Conservation (phyloP, 1,284 basidiomycete species). For the Porodaedalea pini region DNA sequence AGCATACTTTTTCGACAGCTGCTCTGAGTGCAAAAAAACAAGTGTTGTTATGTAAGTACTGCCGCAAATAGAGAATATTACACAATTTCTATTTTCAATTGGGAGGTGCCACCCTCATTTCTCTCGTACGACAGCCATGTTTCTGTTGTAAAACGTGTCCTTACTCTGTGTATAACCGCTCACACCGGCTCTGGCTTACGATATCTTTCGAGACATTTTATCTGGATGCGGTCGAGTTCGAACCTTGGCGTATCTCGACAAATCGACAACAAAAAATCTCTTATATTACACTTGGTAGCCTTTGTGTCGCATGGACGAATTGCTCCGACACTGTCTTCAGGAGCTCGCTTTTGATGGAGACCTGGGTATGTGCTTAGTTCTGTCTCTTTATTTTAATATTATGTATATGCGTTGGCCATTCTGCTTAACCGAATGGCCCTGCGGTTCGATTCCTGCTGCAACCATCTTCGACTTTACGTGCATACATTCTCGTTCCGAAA, state of each 20-base stretch:
- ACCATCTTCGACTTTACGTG: constrained; percentile 13
- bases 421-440: not conserved
- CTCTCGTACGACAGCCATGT: too few species aligned
- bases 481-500: constrained; percentile 7
- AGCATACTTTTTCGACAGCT: too few species aligned
- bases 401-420: not conserved
- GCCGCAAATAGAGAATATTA: too few species aligned
- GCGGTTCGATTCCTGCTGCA: constrained; percentile 25
- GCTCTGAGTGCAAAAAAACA: too few species aligned
- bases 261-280: not conserved
- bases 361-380: constrained; percentile 28
- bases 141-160: too few species aligned
- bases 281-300: not conserved
- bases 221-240: too few species aligned
- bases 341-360: constrained; percentile 44
- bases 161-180: too few species aligned
- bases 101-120: too few species aligned
- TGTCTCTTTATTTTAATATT: not conserved
- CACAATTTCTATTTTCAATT: too few species aligned
- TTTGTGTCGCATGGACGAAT: constrained; percentile 31
- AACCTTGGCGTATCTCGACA: not conserved
- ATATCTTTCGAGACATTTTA: too few species aligned
- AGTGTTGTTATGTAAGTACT: too few species aligned
- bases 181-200: too few species aligned
- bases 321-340: constrained; percentile 36